Base-by-base conservation (phyloP, 345 rosid genomes). In the Eucalyptus regnans region DNA sequence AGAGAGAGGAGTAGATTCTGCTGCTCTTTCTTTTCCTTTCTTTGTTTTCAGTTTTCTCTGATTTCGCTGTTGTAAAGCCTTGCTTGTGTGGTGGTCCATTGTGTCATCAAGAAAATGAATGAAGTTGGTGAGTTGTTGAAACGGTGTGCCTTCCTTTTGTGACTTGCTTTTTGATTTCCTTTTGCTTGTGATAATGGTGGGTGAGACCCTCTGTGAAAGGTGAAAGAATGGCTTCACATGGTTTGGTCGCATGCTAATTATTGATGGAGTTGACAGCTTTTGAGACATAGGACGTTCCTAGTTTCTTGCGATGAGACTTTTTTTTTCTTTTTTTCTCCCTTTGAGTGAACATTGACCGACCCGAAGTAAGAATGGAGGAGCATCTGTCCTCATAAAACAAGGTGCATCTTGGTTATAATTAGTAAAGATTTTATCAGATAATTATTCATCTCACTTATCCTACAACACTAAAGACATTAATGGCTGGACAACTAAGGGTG, bases 11-110 rank as follows among this genome's bases (percentile, higher is more conserved):
- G 92, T 88, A 89, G 85, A 37, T 86, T 84, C 64, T 90, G 87
- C 86, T 92, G 17, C 49, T 87, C 50, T 87, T 88, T 71, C 71
- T 87, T 89, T 51, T 46, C 8, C 88, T 31, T 43, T 52, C 62
- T 83, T 7, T 29, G 16, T 58, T 33, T 79, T 50, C 5, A 50
- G 48, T 20, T 41, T 22, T 86, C 49, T 79, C 54, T 13, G 17
- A 81, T 87, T 60, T 54, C 50, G 89, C 51, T 87, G 79, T 86
- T 87, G 88, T 58, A 90, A 90, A 86, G 91, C 81, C 37, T 66
- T 80, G 68, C 37, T 66, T 86, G 68, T 25, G 54, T 81, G 88
- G 86, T 88, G 83, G 85, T 23, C 88, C 62, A 76, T 25, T 80
- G 51, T 56, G 86, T 88, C 14, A 80, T 54, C 29, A 56, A 50